A percentile compares a stretch with the other conserved stretches of the same genome.
phyloP scores from a whole-genome alignment of 2,329 filamentous ascomycete genomes.

The Metarhizium anisopliae region DNA sequence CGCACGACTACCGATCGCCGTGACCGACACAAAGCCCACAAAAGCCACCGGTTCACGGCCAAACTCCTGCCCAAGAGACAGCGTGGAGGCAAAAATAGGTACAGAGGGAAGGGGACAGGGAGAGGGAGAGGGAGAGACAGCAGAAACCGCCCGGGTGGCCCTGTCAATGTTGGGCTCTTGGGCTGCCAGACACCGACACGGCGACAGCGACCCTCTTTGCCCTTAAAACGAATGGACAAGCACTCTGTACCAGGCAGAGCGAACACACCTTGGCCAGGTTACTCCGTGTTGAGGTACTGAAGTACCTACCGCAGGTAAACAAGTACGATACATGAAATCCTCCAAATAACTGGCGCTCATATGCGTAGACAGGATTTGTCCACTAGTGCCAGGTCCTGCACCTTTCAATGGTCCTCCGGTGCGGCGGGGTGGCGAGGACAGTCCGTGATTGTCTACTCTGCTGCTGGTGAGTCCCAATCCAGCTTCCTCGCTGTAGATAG shows the following conservation, averaged over 20 bases:
- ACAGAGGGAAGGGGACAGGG: not conserved
- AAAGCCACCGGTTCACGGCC: too few species aligned
- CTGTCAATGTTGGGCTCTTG: not conserved
- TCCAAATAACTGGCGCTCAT: not conserved
- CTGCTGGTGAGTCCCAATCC: not conserved
- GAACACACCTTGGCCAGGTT: not conserved
- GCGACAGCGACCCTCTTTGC: not conserved
- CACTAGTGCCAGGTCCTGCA: not conserved
- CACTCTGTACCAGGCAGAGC: not conserved
- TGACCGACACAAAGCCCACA: too few species aligned
- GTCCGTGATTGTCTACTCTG: not conserved
- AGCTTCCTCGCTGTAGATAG: not conserved
- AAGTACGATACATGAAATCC: not conserved
- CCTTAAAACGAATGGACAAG: not conserved
- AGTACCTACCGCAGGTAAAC: not conserved
- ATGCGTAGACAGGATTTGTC: not conserved
- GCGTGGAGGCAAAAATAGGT: not conserved
- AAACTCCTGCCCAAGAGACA: not conserved
- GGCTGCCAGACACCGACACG: not conserved
- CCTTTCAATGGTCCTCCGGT: not conserved
- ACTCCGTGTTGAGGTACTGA: not conserved
- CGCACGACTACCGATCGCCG: too few species aligned
- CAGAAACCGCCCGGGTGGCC: not conserved
- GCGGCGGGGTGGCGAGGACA: not conserved
- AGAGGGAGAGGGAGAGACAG: not conserved